Conservation (phyloP, 176 grass and related monocot genomes). For the Oryza officinalis region DNA sequence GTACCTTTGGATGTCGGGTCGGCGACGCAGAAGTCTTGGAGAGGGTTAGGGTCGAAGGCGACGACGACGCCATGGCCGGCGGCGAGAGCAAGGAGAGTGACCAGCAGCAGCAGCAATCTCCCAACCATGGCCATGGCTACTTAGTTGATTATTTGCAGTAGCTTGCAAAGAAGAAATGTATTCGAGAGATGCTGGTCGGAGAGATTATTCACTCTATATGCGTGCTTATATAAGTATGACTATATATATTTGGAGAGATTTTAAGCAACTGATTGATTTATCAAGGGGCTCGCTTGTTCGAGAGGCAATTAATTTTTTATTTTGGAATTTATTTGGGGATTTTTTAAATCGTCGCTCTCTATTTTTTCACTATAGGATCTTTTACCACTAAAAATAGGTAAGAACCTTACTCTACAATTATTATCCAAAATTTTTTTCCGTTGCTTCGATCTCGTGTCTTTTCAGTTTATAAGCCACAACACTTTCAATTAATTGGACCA, state of each 20-base stretch:
- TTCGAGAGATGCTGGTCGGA: background rate
- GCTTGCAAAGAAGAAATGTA: background rate
- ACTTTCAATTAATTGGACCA: too few relatives aligned
- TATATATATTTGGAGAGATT: background rate
- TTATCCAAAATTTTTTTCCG: too few relatives aligned
- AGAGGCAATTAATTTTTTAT: too few relatives aligned
- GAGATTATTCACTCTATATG: background rate
- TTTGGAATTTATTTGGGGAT: too few relatives aligned
- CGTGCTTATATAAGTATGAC: background rate
- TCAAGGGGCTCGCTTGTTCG: background rate
- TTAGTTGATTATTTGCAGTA: background rate
- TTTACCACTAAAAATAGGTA: too few relatives aligned
- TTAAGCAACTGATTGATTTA: background rate
- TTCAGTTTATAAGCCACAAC: too few relatives aligned
- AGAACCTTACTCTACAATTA: too few relatives aligned
- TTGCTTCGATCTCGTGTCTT: too few relatives aligned
- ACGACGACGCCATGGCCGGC: constrained; percentile 5
- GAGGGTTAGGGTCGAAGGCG: constrained; percentile 52
- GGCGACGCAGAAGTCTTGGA: constrained; percentile 54
- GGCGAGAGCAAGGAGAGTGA: constrained; percentile 3
- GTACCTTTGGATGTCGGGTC: constrained; percentile 43
- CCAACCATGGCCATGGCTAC: constrained; percentile 21
- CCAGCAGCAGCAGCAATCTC: background rate
- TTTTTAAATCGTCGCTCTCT: too few relatives aligned
- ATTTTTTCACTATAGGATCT: too few relatives aligned